Conservation (phyloP, 495 filamentous ascomycete genomes). For the Xylaria scruposa region DNA sequence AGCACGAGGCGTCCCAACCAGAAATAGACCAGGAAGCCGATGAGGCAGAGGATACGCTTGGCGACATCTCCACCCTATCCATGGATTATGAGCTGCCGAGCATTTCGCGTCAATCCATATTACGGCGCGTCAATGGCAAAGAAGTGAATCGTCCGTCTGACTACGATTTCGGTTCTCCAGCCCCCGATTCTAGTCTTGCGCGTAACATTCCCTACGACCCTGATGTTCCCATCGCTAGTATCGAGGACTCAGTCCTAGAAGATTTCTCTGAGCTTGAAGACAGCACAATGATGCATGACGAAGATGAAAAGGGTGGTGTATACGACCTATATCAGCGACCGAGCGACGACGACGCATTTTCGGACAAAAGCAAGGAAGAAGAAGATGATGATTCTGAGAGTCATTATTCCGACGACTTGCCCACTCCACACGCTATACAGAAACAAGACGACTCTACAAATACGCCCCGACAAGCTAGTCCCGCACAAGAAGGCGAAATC, state of each 20-base stretch:
- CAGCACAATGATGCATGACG: conserved; percentile 72
- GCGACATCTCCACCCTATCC: conserved; percentile 59
- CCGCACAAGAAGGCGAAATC: conserved; percentile 38
- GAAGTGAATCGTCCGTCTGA: conserved; percentile 63
- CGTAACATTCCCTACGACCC: conserved; percentile 68
- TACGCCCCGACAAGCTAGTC: conserved; percentile 54
- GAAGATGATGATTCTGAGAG: conserved; percentile 35
- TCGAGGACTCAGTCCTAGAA: conserved; percentile 60
- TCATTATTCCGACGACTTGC: conserved; percentile 39
- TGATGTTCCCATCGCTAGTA: conserved; percentile 83
- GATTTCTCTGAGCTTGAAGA: conserved; percentile 59
- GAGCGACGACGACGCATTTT: conserved; percentile 27
- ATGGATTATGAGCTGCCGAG: conserved; percentile 70
- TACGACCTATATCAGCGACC: conserved; percentile 40
- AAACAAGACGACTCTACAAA: conserved; percentile 36
- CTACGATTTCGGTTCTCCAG: conserved; percentile 65
- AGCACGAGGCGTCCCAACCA: conserved; percentile 33
- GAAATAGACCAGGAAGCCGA: conserved; percentile 18
- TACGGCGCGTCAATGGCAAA: conserved; percentile 82
- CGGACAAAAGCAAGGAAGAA: conserved; percentile 21
- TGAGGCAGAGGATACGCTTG: conserved; percentile 54
- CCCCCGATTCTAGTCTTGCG: conserved; percentile 60
- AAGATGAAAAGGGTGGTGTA: conserved; percentile 46
- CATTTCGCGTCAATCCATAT: conserved; percentile 91
- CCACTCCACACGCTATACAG: conserved; percentile 14